Evolutionary conservation across 1,284 basidiomycete species (phyloP).

Genomic region (Puccinia horiana): DNA sequence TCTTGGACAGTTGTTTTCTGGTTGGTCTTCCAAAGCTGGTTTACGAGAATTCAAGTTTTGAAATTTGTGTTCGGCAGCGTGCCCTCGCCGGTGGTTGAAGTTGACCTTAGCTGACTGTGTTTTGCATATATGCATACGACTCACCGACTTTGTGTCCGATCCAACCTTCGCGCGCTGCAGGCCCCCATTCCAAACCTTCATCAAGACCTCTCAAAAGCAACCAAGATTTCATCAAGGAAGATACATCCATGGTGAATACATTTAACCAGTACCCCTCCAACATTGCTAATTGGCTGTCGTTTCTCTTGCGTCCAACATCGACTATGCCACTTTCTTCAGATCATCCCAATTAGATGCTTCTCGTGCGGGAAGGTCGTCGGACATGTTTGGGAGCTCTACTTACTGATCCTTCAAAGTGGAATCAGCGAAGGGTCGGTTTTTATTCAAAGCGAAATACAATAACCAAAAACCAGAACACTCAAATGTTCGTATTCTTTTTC

Average conservation of each 20-base stretch:
- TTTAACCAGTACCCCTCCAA: neutral
- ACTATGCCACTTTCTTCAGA: conserved; percentile 61
- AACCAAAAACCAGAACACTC: neutral
- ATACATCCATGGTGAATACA: conserved; percentile 5
- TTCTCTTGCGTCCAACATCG: neutral
- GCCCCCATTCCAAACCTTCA: neutral
- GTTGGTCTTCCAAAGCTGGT: too few species aligned
- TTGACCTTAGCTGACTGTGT: neutral
- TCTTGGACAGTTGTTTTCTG: neutral
- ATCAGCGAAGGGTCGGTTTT: conserved; percentile 36
- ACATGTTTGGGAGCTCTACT: conserved; percentile 42
- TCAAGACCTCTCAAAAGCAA: neutral
- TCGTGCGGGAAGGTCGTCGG: conserved; percentile 91
- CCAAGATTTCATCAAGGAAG: neutral
- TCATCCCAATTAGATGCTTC: conserved; percentile 83
- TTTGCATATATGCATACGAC: conserved; percentile 24
- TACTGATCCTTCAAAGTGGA: conserved; percentile 48
- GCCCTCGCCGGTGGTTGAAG: too few species aligned
- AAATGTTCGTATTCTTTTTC: neutral
- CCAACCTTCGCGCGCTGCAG: too few species aligned
- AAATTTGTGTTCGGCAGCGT: too few species aligned
- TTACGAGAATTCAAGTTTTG: too few species aligned
- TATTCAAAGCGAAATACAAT: neutral
- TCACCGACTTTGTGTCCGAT: neutral
- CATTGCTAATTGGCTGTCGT: neutral